Conservation (phyloP, 805 yeast genomes). For the Candida khao-thaluensis region DNA sequence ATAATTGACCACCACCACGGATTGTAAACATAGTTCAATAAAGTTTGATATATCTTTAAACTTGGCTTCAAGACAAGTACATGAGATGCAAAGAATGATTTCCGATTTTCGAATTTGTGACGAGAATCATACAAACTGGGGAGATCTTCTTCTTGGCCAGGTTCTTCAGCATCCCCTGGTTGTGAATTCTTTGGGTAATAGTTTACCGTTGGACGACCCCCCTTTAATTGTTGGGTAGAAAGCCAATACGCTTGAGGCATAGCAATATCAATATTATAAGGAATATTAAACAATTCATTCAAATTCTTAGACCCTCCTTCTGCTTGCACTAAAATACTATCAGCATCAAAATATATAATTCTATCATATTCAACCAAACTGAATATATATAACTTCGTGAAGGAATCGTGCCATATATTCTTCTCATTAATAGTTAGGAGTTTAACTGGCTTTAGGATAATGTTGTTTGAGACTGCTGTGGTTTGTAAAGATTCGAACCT, state of each 20-base stretch:
- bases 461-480: conserved; percentile 19
- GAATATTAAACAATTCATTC: conserved; percentile 32
- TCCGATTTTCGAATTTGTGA: conserved; percentile 29
- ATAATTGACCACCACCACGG: conserved; percentile 31
- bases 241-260: conserved; percentile 40
- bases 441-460: conserved; percentile 26
- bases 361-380: conserved; percentile 49
- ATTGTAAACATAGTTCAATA: conserved; percentile 22
- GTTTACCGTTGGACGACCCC: too few relatives aligned
- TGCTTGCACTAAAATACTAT: conserved; percentile 38
- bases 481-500: conserved; percentile 15
- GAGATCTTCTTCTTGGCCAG: conserved; percentile 9
- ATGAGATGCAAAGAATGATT: conserved; percentile 41
- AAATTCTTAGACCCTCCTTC: conserved; percentile 16
- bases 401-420: conserved; percentile 47
- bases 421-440: conserved; percentile 7
- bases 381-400: conserved; percentile 56
- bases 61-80: conserved; percentile 63
- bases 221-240: conserved; percentile 14
- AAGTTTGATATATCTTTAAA: conserved; percentile 20
- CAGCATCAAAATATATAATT: conserved; percentile 58
- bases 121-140: conserved; percentile 20
- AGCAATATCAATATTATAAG: conserved; percentile 24
- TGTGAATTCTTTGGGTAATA: too few relatives aligned
- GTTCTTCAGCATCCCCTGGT: neutral